These are phyloP conservation scores for Neonectria sp. DNA, from an alignment of 2,329 filamentous ascomycete species.

Conservation along the genomic window DNA sequence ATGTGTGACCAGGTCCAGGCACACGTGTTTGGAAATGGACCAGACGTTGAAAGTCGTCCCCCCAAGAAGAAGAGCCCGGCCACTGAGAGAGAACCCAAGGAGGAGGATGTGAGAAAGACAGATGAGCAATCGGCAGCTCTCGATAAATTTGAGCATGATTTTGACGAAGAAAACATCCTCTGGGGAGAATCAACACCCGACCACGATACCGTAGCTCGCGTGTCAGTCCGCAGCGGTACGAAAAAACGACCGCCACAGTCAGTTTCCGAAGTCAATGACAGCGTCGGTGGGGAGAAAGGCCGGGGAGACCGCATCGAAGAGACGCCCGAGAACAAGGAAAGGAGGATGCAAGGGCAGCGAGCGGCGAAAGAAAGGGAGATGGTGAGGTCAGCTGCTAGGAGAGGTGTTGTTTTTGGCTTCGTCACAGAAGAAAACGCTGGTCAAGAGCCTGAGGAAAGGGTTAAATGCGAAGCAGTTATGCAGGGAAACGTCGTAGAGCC, in stretches of 20 bases:
- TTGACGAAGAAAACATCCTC: constrained; percentile 13
- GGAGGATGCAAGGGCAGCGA: constrained; percentile 64
- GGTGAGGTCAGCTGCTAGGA: constrained; percentile 74
- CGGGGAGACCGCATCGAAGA: constrained; percentile 67
- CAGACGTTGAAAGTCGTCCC: background rate
- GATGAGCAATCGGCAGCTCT: background rate
- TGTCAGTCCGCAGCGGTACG: constrained; percentile 56
- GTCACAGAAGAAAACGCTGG: constrained; percentile 28
- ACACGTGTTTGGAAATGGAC: constrained; percentile 62
- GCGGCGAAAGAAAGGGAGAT: constrained; percentile 66
- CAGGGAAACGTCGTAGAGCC: constrained; percentile 70
- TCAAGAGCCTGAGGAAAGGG: constrained; percentile 29
- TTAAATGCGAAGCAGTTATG: constrained; percentile 73
- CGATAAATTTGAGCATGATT: constrained; percentile 25
- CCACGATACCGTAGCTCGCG: constrained; percentile 54
- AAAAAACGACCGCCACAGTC: constrained; percentile 54
- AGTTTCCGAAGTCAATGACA: constrained; percentile 68
- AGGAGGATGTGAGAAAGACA: background rate
- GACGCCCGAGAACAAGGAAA: constrained; percentile 65
- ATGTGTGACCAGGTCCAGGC: constrained; percentile 65
- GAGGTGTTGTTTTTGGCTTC: constrained; percentile 71
- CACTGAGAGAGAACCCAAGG: background rate
- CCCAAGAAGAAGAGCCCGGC: background rate
- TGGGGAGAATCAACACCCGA: constrained; percentile 45
- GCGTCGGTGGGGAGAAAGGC: constrained; percentile 69